phyloP scores from a whole-genome alignment of 495 filamentous ascomycete genomes.

The Parathielavia hyrcaniae region DNA sequence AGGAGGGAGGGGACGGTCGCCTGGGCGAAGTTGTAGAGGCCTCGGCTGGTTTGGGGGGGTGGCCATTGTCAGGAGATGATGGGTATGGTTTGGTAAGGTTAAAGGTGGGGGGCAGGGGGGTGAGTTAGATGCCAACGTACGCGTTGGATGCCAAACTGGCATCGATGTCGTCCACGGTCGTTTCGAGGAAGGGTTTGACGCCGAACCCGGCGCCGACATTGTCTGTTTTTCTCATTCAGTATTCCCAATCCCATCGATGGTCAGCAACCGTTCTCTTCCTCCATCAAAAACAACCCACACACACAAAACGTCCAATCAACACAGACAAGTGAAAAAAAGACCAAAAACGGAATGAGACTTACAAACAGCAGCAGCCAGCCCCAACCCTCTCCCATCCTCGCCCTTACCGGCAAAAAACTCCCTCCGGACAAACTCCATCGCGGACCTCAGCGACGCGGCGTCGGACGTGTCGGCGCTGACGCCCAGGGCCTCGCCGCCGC shows the following conservation, averaged over 20 bases:
- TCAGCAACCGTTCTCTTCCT: too few species aligned
- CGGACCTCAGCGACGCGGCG: conserved; percentile 52
- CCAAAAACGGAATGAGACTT: neutral
- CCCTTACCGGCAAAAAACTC: conserved; percentile 38
- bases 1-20: conserved; percentile 66
- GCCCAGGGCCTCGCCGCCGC: conserved; percentile 67
- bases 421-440: conserved; percentile 62
- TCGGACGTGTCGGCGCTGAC: conserved; percentile 68
- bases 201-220: conserved; percentile 68
- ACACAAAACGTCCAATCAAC: neutral
- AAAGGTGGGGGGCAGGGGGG: neutral
- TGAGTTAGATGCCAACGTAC: conserved; percentile 40
- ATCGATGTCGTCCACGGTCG: conserved; percentile 59
- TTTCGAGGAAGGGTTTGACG: conserved; percentile 75
- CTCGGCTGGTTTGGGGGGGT: conserved; percentile 43
- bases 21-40: conserved; percentile 75
- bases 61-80: neutral
- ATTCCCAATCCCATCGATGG: too few species aligned
- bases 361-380: conserved; percentile 70
- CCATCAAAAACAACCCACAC: too few species aligned
- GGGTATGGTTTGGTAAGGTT: neutral
- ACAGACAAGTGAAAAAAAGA: neutral
- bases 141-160: conserved; percentile 51
- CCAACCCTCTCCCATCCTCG: conserved; percentile 30
- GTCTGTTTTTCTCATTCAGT: conserved; percentile 16